These are phyloP conservation scores for Fusarium protoensiforme DNA, from an alignment of 2,329 filamentous ascomycete species.

Conservation along the genomic window DNA sequence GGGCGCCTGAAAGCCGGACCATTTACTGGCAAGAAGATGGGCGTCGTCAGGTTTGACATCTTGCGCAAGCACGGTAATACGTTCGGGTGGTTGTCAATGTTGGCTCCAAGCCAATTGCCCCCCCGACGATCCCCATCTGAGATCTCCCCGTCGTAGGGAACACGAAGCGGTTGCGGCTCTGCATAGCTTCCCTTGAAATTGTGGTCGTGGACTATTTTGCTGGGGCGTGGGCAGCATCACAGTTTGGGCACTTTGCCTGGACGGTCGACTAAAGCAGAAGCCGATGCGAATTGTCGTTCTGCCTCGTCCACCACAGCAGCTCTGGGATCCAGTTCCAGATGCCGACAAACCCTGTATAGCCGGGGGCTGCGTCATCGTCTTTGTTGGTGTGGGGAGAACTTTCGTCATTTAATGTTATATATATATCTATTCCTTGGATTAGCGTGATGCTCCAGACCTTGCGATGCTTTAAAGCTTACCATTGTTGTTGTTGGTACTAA, in stretches of 20 bases:
- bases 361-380: too few species aligned
- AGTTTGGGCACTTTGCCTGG: not conserved
- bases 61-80: not conserved
- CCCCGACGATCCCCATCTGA: not conserved
- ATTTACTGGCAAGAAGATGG: too few species aligned
- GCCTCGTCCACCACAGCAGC: too few species aligned
- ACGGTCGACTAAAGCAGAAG: not conserved
- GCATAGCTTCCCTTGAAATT: too few species aligned
- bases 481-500: not conserved
- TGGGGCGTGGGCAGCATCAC: too few species aligned
- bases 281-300: too few species aligned
- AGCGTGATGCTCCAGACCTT: not conserved
- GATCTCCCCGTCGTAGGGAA: not conserved
- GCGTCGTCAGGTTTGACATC: not conserved
- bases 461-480: not conserved
- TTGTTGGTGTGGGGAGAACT: too few species aligned
- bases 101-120: not conserved
- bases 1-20: too few species aligned
- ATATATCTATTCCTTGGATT: not conserved
- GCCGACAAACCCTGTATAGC: too few species aligned
- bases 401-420: not conserved
- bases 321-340: too few species aligned
- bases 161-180: not conserved
- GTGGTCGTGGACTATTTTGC: too few species aligned
- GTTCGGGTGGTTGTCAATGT: not conserved